Evolutionary conservation across 176 grass and related monocot genomes (phyloP).

Genomic region (Ananas comosus): DNA sequence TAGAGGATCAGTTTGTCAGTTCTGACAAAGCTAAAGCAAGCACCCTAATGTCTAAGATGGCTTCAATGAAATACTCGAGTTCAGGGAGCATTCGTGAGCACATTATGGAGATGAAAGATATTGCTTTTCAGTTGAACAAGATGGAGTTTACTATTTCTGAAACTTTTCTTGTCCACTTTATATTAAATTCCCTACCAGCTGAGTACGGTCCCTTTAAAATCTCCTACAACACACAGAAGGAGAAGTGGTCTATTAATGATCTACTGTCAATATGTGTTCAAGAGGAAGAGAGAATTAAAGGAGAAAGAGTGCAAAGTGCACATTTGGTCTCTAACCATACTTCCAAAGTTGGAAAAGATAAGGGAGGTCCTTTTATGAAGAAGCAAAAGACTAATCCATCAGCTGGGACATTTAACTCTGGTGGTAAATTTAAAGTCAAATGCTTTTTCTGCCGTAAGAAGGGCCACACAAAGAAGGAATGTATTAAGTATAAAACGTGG

Average conservation of each 20-base stretch:
- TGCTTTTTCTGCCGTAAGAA: not conserved
- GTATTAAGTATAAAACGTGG: not conserved
- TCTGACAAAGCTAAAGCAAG: not conserved
- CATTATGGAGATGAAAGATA: not conserved
- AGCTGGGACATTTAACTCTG: no score
- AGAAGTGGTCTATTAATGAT: not conserved
- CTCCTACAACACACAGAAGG: constrained; percentile 4
- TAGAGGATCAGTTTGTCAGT: not conserved
- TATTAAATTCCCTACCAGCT: constrained; percentile 11
- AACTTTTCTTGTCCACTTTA: constrained; percentile 16
- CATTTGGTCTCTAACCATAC: not conserved
- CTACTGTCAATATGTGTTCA: not conserved
- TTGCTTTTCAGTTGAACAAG: not conserved
- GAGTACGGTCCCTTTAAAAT: constrained; percentile 9
- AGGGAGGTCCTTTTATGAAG: not conserved
- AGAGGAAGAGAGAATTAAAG: constrained; percentile 9
- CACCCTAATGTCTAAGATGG: not conserved
- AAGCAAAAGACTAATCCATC: no score
- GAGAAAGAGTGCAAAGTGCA: not conserved
- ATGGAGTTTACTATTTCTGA: constrained; percentile 13
- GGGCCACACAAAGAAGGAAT: not conserved
- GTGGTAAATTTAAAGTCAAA: no score
- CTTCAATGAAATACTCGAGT: not conserved
- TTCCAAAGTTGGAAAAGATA: not conserved
- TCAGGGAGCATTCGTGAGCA: not conserved